A percentile compares a stretch with the other conserved stretches of the same genome.
These are phyloP conservation scores for Leccinum longicurvipes DNA, from an alignment of 768 basidiomycete genomes.

Conservation along the genomic window DNA sequence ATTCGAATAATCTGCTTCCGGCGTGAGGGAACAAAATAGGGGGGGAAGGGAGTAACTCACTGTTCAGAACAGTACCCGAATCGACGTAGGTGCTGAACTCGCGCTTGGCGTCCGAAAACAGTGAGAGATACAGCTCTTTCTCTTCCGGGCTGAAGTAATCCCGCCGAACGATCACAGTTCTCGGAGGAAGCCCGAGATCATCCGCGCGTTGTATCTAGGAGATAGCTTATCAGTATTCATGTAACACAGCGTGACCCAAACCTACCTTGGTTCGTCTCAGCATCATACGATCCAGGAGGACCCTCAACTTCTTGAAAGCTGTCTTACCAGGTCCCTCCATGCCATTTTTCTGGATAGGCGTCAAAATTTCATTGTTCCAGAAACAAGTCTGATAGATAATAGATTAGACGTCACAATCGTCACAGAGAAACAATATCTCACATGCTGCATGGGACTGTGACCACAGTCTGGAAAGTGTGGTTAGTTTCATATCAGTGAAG, in stretches of 20 bases:
- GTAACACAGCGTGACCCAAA: neutral
- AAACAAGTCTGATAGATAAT: conserved; percentile 67
- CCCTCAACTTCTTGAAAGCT: conserved; percentile 91
- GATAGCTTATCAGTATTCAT: neutral
- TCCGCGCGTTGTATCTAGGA: conserved; percentile 87
- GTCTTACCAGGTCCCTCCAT: conserved; percentile 72
- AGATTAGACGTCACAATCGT: conserved; percentile 4
- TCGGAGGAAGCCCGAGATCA: conserved; percentile 91
- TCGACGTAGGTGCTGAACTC: conserved; percentile 90
- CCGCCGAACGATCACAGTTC: conserved; percentile 81
- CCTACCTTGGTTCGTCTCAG: conserved; percentile 79
- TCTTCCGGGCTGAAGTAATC: conserved; percentile 97
- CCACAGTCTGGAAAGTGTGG: conserved; percentile 61
- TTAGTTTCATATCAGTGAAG: neutral
- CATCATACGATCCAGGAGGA: conserved; percentile 94
- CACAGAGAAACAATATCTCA: conserved; percentile 30
- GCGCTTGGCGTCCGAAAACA: conserved; percentile 91
- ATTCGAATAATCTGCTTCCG: conserved; percentile 72
- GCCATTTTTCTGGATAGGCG: conserved; percentile 91
- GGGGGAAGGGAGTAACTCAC: conserved; percentile 44
- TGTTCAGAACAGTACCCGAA: conserved; percentile 88
- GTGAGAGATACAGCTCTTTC: conserved; percentile 87
- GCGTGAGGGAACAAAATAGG: conserved; percentile 5
- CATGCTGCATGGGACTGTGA: conserved; percentile 83
- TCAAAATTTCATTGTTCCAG: conserved; percentile 96